Percentiles rank a stretch among this genome's conserved stretches.
phyloP scores from a whole-genome alignment of 116 monocot genomes.

The Trichopus zeylanicus region DNA sequence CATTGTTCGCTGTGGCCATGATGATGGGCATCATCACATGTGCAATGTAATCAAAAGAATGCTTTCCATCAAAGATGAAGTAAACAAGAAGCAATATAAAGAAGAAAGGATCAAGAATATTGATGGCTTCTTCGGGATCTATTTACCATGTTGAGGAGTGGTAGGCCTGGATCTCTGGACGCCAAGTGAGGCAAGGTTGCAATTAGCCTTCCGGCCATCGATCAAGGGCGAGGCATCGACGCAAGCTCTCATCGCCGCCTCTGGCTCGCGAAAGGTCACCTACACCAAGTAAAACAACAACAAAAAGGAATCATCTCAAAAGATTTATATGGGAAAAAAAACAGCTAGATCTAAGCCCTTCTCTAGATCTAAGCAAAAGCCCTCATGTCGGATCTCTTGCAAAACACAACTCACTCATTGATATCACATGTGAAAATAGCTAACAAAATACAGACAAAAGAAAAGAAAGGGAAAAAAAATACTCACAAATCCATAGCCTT shows the following conservation, averaged over 20 bases:
- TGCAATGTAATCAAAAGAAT: no score
- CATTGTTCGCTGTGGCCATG: no score
- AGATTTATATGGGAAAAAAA: neutral
- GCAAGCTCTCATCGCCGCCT: constrained; percentile 74
- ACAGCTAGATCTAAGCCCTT: neutral
- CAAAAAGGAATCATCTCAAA: neutral
- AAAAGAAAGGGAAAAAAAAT: no score
- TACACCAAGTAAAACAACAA: no score
- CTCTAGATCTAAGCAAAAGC: neutral
- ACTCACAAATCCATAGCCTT: constrained; percentile 88
- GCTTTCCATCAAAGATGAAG: no score
- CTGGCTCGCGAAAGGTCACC: constrained; percentile 82
- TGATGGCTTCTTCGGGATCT: no score
- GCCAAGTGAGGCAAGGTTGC: constrained; percentile 92
- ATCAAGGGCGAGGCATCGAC: constrained; percentile 81
- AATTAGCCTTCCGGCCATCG: constrained; percentile 82
- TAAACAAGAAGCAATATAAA: no score
- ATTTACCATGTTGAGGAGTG: constrained; percentile 55
- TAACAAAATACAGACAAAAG: neutral
- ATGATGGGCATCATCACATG: no score
- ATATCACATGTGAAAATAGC: no score
- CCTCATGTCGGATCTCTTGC: no score
- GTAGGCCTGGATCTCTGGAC: constrained; percentile 69
- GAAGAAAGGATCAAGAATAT: no score
- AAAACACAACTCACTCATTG: no score